Base-by-base conservation (phyloP, 2,329 filamentous ascomycete species). In the Seiridium cupressi region DNA sequence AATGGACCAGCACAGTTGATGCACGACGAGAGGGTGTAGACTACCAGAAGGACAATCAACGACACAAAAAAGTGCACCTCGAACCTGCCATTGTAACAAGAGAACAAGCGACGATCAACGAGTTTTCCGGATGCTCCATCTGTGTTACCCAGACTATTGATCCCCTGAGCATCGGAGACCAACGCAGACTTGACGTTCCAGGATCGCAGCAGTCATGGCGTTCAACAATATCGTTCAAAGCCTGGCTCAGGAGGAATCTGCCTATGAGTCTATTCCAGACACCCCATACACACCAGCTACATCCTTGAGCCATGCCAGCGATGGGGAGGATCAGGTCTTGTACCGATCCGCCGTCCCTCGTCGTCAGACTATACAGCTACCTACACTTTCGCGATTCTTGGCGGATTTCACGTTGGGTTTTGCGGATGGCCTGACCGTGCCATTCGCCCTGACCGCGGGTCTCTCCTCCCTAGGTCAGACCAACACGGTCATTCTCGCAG, bases 391-490 rank as follows among this genome's bases (percentile, higher is more conserved):
- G 3, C 65, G 65, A 3, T 69, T 85, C 57, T 74, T 88, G 13
- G 81, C 83, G 51, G 87, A 91, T 72, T 81, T 87, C 63, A 92
- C 90, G 61, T 88, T 93, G 65, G 90, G 90, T 57, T 87, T 93
- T 66, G 88, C 90, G 0, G 90, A 93, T 69, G 90, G 90, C 13
- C 81, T 93, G 66, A 93, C 90, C 0, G 90, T 93, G 0, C 90
- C 90, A 0, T 93, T 93, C 66, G 90, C 90, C 13, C 79, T 93
- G 44, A 92, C 89, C 0, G 90, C 91, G 0, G 90, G 90, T 11
- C 79, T 93, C 1, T 88, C 85, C 2, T 82, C 82, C 55, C 77
- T 90, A 51, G 87, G 87, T n/a, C 80, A 85, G 70, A 87, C 86
- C 38, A 83, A 81, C 54, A 82, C 89, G 3, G 87, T 90, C 64